Evolutionary conservation across 2,329 filamentous ascomycete genomes (phyloP), one percentile per base, ranked within the genome.

Genomic region (Verticillium nonalfalfae): DNA sequence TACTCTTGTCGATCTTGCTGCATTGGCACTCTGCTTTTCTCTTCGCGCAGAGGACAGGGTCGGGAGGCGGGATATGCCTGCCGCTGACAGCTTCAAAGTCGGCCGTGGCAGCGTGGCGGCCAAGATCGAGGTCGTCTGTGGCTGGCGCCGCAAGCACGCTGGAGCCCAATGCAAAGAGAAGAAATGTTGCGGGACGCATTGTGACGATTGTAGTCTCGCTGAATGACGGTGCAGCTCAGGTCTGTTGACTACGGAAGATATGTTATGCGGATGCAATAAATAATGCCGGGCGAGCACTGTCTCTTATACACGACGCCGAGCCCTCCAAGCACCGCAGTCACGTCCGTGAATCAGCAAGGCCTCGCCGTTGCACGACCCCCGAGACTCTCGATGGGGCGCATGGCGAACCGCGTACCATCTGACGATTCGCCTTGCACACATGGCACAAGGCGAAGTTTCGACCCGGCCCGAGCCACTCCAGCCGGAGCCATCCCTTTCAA

Each of bases 11-110:
- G 54, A 73, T 68, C 39, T 61, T 58, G 1, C 66, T 65, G 40
- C 71, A 73, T 34, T 73, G 68, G 21, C 71, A 73, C 18, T 62
- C 64, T 9, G 39, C 57, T 7, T 62, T 54, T n/a, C 62, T 60
- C 26, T 62, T 60, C 11, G 58, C 18, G 38, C 57, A 60, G 21
- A 26, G 18, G 4, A 56, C 38, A 7, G 57, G 45, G 18, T 64
- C 39, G 11, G 61, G 59, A 38, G 62, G 62, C 15, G 59, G 50
- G 3, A 58, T 39, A n/a, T 58, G 2, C 18, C 57, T 2, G 65
- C 66, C 13, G 65, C 69, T 18, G 60, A 62, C 0, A 9, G 62
- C 7, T 60, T 70, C 35, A 14, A 26, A 11, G 15, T 50, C 33
- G 15, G 26, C 11, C 34, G 54, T 35, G 54, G 15, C 2, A 36